phyloP scores from a whole-genome alignment of 495 filamentous ascomycete genomes.

The Talaromyces ruber region DNA sequence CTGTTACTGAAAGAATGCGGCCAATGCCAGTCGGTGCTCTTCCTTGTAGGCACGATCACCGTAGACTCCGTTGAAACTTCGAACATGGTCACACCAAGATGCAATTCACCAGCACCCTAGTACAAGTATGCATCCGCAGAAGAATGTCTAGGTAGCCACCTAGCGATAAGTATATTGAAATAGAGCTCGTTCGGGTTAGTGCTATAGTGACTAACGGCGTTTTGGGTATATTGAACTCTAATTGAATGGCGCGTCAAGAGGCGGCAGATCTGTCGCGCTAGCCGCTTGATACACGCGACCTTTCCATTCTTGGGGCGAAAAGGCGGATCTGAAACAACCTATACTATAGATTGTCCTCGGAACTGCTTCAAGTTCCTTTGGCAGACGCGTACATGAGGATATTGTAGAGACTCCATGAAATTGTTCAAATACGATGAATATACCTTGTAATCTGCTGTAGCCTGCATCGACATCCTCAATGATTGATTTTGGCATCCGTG shows the following conservation, averaged over 20 bases:
- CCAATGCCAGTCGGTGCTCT: slow-evolving; percentile 47
- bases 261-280: not conserved
- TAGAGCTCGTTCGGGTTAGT: no score
- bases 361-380: no score
- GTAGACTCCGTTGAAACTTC: slow-evolving; percentile 26
- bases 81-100: slow-evolving; percentile 47
- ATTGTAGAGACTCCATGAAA: no score
- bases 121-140: slow-evolving; percentile 54
- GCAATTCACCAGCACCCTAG: slow-evolving; percentile 36
- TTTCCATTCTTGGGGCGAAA: no score
- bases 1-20: slow-evolving; percentile 44
- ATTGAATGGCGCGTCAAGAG: not conserved
- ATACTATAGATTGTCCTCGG: no score
- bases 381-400: no score
- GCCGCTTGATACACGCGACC: not conserved
- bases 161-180: slow-evolving; percentile 17
- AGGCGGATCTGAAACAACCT: no score
- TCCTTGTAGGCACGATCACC: slow-evolving; percentile 53
- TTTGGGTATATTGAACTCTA: not conserved
- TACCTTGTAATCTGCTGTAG: no score
- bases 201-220: not conserved
- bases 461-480: no score
- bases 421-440: no score
- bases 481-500: no score
- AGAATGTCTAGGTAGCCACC: slow-evolving; percentile 29